Evolutionary conservation across 1,284 basidiomycete genomes (phyloP), one percentile per base, ranked within the genome.

Genomic region (Cerioporus squamosus): DNA sequence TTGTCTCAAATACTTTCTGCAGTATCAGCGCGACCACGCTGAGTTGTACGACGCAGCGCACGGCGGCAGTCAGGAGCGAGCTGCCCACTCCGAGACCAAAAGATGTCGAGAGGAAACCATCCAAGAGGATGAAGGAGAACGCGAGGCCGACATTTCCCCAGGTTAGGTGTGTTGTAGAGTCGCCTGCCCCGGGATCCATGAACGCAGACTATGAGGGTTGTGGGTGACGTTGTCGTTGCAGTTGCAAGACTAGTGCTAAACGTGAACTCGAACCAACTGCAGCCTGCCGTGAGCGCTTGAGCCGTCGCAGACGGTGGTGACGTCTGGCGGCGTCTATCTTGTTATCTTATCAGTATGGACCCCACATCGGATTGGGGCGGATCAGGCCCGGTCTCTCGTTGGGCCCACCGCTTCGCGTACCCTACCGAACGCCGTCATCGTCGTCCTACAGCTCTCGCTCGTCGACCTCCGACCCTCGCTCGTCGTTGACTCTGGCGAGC

Each of bases 21-120:
- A 95, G 74, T 2, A 94, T 70, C 24, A 86, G 74, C 0, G 84
- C 89, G 63, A 94, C 88, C 12, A 92, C 71, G 15, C 83, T 83
- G 26, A 95, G 83, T 75, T 95, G 93, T 14, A 88, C 71, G 18
- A 92, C 76, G 70, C 93, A 95, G 72, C 93, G 77, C 29, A 86
- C 55, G 0, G 91, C 87, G 0, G 92, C 85, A 6, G 87, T 81
- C 26, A 92, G 65, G 42, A 94, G 81, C 4, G 87, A 86, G 3
- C 79, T 72, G 1, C 88, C 90, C 46, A 94, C 80, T 5, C 86
- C 90, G 15, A 95, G 81, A 2, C 85, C 79, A 55, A 94, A 82
- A 1, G 78, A 61, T 14, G 78, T 74, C 2, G 92, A 94, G 12
- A 94, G 62, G 22, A 84, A 58, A 18, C 84, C 81, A 72, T 88